Evolutionary conservation across 75 land plant species (phyloP).

Genomic region (Cupressus sempervirens): DNA sequence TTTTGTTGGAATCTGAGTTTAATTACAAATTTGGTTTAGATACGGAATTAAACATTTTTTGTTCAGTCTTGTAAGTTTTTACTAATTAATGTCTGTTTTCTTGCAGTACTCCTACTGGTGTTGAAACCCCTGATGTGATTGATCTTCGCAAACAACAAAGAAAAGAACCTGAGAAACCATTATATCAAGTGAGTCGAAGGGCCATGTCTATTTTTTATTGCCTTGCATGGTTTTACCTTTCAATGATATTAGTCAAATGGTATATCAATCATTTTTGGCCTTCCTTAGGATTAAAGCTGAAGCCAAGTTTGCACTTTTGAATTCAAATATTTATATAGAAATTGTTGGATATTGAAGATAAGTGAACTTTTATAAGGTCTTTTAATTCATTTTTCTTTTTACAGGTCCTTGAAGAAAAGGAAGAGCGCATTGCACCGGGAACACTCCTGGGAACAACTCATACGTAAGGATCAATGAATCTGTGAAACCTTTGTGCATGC

Average conservation of each 20-base stretch:
- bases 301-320: neutral
- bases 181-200: conserved; percentile 72
- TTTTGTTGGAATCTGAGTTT: neutral
- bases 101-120: conserved; percentile 96
- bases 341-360: neutral
- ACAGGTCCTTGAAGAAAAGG: conserved; percentile 96
- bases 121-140: conserved; percentile 99
- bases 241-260: neutral
- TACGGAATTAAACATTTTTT: neutral
- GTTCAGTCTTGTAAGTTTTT: neutral
- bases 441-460: conserved; percentile 84
- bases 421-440: conserved; percentile 85
- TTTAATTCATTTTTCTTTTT: conserved; percentile 3
- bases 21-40: neutral
- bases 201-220: neutral
- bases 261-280: neutral
- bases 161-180: conserved; percentile 91
- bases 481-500: neutral
- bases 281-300: neutral
- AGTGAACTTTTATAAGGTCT: neutral
- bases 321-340: neutral
- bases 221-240: neutral
- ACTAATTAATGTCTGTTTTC: neutral
- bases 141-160: conserved; percentile 94
- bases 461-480: conserved; percentile 54